Percentiles rank a stretch among this genome's conserved stretches.
These are phyloP conservation scores for Phytopythium mirpurense DNA, from an alignment of 352 stramenopile genomes.

Conservation along the genomic window DNA sequence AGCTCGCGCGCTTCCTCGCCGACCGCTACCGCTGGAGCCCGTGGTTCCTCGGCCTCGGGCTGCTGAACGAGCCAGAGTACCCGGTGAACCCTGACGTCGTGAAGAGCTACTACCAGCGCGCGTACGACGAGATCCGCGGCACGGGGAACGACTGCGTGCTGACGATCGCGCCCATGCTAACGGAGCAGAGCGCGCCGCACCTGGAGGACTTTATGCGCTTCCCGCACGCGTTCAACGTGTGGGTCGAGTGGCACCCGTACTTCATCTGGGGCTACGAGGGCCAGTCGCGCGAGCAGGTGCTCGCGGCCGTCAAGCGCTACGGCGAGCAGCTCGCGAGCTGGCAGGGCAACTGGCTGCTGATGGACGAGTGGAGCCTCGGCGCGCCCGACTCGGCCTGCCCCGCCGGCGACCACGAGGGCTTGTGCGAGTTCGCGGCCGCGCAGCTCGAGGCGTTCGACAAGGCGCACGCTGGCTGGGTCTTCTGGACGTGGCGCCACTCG, in stretches of 20 bases:
- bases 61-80: constrained; percentile 79
- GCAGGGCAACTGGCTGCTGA: constrained; percentile 67
- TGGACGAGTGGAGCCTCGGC: constrained; percentile 82
- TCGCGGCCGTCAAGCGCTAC: constrained; percentile 51
- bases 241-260: constrained; percentile 50
- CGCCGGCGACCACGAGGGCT: constrained; percentile 28
- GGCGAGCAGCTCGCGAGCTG: constrained; percentile 48
- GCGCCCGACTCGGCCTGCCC: constrained; percentile 54
- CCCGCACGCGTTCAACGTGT: constrained; percentile 42
- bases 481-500: constrained; percentile 82
- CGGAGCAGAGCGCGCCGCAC: constrained; percentile 32
- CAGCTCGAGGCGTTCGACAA: constrained; percentile 53
- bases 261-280: constrained; percentile 62
- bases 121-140: constrained; percentile 49
- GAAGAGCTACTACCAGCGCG: constrained; percentile 47
- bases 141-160: constrained; percentile 55
- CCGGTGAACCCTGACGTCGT: constrained; percentile 39
- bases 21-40: constrained; percentile 31
- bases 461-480: constrained; percentile 77
- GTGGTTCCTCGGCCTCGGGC: constrained; percentile 60
- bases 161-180: constrained; percentile 44
- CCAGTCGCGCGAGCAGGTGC: constrained; percentile 49
- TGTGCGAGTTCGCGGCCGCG: constrained; percentile 48
- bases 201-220: constrained; percentile 39
- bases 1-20: constrained; percentile 43